Evolutionary conservation across 495 filamentous ascomycete species (phyloP).

Genomic region (Hypoxylon lienhwacheense): DNA sequence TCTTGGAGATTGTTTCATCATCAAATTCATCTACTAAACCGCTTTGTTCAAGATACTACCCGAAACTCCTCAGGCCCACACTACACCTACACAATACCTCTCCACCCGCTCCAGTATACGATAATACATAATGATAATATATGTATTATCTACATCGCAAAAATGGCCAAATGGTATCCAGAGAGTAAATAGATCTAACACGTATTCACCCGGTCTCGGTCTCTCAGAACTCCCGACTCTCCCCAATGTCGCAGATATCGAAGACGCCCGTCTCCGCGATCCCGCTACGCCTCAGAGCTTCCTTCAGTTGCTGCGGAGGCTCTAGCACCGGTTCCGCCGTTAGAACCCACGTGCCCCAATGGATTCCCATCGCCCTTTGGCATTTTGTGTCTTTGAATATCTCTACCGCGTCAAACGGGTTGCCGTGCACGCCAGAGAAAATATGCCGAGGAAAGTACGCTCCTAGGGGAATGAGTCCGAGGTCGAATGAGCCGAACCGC

Average conservation of each 20-base stretch:
- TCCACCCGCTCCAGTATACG: too few species aligned
- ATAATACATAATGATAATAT: too few species aligned
- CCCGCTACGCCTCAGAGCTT: constrained; percentile 71
- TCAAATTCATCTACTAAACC: too few species aligned
- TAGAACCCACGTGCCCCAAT: constrained; percentile 93
- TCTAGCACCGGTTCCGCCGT: constrained; percentile 85
- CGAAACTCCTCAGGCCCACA: too few species aligned
- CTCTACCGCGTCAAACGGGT: constrained; percentile 84
- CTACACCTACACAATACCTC: too few species aligned
- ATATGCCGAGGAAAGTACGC: constrained; percentile 81
- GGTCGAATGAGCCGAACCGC: constrained; percentile 82
- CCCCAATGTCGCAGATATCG: constrained; percentile 85
- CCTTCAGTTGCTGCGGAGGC: constrained; percentile 72
- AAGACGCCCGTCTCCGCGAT: constrained; percentile 79
- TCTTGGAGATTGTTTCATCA: too few species aligned
- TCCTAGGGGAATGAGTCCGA: constrained; percentile 93
- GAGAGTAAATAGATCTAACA: too few species aligned
- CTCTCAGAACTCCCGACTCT: constrained; percentile 74
- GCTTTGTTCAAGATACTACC: too few species aligned
- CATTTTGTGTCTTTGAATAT: constrained; percentile 91
- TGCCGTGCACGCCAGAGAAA: constrained; percentile 80
- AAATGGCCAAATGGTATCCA: too few species aligned
- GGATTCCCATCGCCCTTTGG: constrained; percentile 80
- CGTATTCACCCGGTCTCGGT: too few species aligned
- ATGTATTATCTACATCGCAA: too few species aligned